phyloP scores from a whole-genome alignment of 2,329 filamentous ascomycete genomes.

The Neophaeococcomyces mojaviensis region DNA sequence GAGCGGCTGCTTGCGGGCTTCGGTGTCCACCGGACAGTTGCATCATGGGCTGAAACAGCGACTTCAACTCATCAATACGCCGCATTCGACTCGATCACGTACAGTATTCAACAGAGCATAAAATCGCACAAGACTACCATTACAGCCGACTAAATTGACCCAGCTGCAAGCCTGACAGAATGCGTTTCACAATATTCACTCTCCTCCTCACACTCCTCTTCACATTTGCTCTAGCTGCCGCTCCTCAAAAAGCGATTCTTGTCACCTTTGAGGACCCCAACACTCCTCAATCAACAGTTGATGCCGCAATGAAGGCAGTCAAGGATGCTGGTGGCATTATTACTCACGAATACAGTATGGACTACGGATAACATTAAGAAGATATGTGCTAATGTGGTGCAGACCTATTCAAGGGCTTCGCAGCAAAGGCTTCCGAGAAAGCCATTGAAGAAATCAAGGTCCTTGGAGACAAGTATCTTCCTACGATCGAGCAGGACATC shows the following conservation, averaged over 20 bases:
- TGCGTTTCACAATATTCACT: conserved; percentile 58
- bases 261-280: conserved; percentile 60
- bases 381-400: conserved; percentile 29
- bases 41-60: too few relatives aligned
- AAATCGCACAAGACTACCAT: not conserved
- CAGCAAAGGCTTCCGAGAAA: conserved; percentile 63
- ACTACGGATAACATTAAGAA: conserved; percentile 12
- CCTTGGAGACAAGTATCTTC: conserved; percentile 53
- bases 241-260: conserved; percentile 62
- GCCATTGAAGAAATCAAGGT: conserved; percentile 61
- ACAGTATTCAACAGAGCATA: not conserved
- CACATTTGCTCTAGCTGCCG: conserved; percentile 52
- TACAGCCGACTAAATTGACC: not conserved
- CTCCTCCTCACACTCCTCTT: conserved; percentile 53
- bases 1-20: too few relatives aligned
- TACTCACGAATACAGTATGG: conserved; percentile 73
- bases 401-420: conserved; percentile 59
- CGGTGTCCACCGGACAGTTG: too few relatives aligned
- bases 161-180: conserved; percentile 34
- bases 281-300: conserved; percentile 60
- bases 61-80: too few relatives aligned
- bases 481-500: conserved; percentile 70
- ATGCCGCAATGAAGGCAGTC: conserved; percentile 65
- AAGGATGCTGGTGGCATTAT: conserved; percentile 64
- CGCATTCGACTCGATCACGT: too few relatives aligned